A percentile compares a stretch with the other conserved stretches of the same genome.
These are phyloP conservation scores for Gypsophila paniculata DNA, from an alignment of 179 eudicot species.

Conservation along the genomic window DNA sequence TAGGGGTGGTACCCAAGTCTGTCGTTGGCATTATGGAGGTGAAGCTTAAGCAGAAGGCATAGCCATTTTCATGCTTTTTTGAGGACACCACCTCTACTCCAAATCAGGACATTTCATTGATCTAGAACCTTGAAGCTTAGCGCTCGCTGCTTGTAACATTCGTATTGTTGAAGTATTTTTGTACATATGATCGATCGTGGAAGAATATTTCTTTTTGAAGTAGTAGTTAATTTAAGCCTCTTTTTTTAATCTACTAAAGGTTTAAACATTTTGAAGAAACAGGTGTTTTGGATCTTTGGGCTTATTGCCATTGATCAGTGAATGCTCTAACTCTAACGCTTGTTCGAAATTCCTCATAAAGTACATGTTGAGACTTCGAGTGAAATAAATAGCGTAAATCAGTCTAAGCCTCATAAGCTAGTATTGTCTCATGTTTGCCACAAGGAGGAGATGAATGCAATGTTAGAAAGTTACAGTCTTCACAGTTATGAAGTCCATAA, in stretches of 20 bases:
- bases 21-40: constrained; percentile 65
- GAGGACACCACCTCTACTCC: background rate
- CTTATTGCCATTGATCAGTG: no score
- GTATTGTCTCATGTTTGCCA: no score
- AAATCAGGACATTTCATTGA: background rate
- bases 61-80: background rate
- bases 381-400: no score
- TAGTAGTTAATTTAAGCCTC: background rate
- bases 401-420: no score
- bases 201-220: background rate
- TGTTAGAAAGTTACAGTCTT: background rate
- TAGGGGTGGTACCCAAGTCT: constrained; percentile 78
- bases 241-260: no score
- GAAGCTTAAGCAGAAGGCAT: constrained; percentile 49
- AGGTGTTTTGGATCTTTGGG: no score
- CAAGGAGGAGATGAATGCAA: background rate
- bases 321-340: no score
- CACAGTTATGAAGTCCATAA: no score
- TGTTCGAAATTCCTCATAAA: no score
- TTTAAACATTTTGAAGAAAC: background rate
- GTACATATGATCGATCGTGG: background rate
- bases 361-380: no score
- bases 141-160: background rate
- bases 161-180: background rate
- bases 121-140: background rate